A percentile compares a stretch with the other conserved stretches of the same genome.
Evolutionary conservation across 2,329 filamentous ascomycete species (phyloP).

Genomic region (Trichoderma cornu-damae): DNA sequence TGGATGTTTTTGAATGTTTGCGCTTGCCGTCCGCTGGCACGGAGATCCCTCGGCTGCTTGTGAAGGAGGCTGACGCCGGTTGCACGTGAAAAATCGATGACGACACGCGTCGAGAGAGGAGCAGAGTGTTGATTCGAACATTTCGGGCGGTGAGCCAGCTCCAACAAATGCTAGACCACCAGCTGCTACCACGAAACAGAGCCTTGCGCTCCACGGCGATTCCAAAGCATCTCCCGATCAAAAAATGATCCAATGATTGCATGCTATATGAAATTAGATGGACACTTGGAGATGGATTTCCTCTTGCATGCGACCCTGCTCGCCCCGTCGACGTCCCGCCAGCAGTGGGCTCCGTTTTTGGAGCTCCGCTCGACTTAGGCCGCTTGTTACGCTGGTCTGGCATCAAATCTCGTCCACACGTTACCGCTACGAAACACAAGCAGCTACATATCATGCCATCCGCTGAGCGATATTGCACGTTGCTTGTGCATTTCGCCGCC

Average conservation of each 20-base stretch:
- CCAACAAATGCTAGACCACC: not conserved
- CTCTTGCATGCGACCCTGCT: constrained; percentile 12
- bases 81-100: constrained; percentile 19
- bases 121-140: not conserved
- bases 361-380: constrained; percentile 4
- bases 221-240: not conserved
- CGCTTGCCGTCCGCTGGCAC: constrained; percentile 7
- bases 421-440: not conserved
- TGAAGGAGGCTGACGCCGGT: constrained; percentile 5
- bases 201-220: not conserved
- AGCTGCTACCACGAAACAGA: not conserved
- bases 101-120: not conserved
- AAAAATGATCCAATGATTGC: constrained; percentile 1
- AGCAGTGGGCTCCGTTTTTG: not conserved
- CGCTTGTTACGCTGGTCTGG: not conserved
- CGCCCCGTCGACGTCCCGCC: not conserved
- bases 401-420: not conserved
- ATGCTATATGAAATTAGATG: not conserved
- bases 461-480: not conserved
- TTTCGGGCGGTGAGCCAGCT: not conserved
- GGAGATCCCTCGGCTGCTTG: constrained; percentile 22
- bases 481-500: not conserved
- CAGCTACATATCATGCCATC: constrained; percentile 11
- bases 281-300: not conserved
- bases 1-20: constrained; percentile 16